These are phyloP conservation scores for Sclerotinia nivalis DNA, from an alignment of 2,329 filamentous ascomycete genomes.

Conservation along the genomic window DNA sequence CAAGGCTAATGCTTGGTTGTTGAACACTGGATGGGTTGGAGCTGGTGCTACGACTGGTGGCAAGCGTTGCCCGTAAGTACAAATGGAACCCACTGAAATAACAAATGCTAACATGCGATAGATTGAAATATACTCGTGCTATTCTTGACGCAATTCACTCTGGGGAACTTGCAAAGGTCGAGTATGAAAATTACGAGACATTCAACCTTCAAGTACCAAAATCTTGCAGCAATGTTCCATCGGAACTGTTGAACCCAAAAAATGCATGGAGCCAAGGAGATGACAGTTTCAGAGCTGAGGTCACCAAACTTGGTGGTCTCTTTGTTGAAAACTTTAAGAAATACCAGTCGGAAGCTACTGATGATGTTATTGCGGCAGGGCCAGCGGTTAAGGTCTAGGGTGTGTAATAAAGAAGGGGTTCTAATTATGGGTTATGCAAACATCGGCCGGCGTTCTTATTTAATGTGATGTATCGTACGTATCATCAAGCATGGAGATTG, in stretches of 20 bases:
- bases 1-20: constrained; percentile 95
- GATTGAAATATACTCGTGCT: constrained; percentile 94
- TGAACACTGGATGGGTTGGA: constrained; percentile 98
- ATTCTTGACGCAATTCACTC: constrained; percentile 98
- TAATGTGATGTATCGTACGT: background rate
- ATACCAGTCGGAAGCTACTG: constrained; percentile 81
- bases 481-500: background rate
- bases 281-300: constrained; percentile 81
- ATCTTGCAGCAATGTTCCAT: constrained; percentile 82
- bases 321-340: constrained; percentile 99
- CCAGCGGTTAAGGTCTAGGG: constrained; percentile 43
- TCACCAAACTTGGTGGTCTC: constrained; percentile 83
- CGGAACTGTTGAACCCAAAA: constrained; percentile 91
- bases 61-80: constrained; percentile 79
- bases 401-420: background rate
- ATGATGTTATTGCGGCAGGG: constrained; percentile 72
- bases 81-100: background rate
- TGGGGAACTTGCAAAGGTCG: constrained; percentile 86
- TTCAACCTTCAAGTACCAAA: constrained; percentile 98
- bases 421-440: constrained; percentile 6
- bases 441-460: background rate
- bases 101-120: constrained; percentile 29
- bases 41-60: constrained; percentile 87
- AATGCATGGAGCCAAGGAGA: constrained; percentile 85
- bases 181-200: constrained; percentile 92